Evolutionary conservation across 371 early-diverging fungal species (phyloP), one percentile per base, ranked within the genome.

Genomic region (Mortierella sp.): DNA sequence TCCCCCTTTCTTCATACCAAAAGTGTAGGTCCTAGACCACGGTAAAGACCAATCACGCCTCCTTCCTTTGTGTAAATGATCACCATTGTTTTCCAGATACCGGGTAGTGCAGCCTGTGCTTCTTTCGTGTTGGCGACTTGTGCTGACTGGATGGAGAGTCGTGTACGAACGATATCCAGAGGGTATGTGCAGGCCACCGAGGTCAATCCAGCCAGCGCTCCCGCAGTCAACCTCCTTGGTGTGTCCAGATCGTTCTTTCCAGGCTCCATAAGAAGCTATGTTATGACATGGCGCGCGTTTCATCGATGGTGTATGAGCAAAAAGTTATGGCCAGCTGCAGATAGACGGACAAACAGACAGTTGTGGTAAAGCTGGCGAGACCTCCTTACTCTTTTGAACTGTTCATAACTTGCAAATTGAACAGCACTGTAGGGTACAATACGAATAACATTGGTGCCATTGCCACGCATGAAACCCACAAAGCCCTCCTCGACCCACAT

Each of bases 401-500:
- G 89, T 62, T 96, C 96, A 67, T 91, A 95, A 26, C 93, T 87
- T 30, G 93, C 94, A 81, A 96, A 96, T 79, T 96, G 96, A 19
- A 94, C 89, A 3, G 88, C 95, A 80, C 87, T 93, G 71, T 97
- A 95, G 7, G 97, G 97, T 0, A 95, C 85, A 66, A 97, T 96
- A 34, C 96, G 92, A 64, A 96, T 84, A 28, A 95, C 91, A 57
- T 96, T 96, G 50, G 96, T 91, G 18, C 96, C 96, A 78, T 97
- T 97, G 18, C 97, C 97, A 34, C 94, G 87, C 90, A 93, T 92
- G 64, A 94, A 92, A 0, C 95, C 94, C 49, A 84, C 68, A 10
- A 92, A 63, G 8, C 97, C 97, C 64, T 96, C 97, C 46, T 96
- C 93, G 34, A 81, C 83, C 91, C 95, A 96, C 79, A 94, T 93